These are phyloP conservation scores for Syzygium oleosum DNA, from an alignment of 345 rosid genomes.

Conservation along the genomic window DNA sequence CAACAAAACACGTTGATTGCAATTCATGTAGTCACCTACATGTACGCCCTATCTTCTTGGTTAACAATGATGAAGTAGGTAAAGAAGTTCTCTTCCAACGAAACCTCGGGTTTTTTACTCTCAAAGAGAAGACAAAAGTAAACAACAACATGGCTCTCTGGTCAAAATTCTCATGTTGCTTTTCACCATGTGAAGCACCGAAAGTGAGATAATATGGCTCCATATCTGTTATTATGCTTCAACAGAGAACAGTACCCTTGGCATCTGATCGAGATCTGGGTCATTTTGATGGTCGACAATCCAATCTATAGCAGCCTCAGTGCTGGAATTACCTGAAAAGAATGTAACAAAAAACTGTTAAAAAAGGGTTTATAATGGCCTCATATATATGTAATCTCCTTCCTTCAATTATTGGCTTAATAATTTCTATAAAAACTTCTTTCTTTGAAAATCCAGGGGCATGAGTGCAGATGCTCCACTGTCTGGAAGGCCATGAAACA, in stretches of 20 bases:
- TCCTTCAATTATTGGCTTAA: neutral
- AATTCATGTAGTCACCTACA: neutral
- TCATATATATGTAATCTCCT: neutral
- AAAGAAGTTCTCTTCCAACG: neutral
- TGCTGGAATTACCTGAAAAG: constrained; percentile 44
- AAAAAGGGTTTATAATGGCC: neutral
- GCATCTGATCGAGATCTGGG: constrained; percentile 52
- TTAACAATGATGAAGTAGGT: neutral
- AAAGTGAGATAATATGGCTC: neutral
- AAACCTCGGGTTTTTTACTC: neutral
- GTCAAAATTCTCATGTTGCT: neutral
- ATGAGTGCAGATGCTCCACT: neutral
- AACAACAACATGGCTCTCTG: neutral
- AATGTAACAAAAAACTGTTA: neutral
- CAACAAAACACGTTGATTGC: neutral
- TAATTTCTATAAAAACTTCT: neutral
- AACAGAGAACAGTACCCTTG: constrained; percentile 24
- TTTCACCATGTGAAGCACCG: neutral
- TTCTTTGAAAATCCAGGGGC: neutral
- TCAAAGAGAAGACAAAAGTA: neutral
- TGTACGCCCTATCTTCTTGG: neutral
- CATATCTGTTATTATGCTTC: neutral
- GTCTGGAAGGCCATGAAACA: neutral
- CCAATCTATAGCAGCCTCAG: constrained; percentile 77
- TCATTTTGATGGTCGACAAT: constrained; percentile 67